Evolutionary conservation across 495 filamentous ascomycete genomes (phyloP), one percentile per base, ranked within the genome.

Genomic region (Paragyromitra xinjiangensis): DNA sequence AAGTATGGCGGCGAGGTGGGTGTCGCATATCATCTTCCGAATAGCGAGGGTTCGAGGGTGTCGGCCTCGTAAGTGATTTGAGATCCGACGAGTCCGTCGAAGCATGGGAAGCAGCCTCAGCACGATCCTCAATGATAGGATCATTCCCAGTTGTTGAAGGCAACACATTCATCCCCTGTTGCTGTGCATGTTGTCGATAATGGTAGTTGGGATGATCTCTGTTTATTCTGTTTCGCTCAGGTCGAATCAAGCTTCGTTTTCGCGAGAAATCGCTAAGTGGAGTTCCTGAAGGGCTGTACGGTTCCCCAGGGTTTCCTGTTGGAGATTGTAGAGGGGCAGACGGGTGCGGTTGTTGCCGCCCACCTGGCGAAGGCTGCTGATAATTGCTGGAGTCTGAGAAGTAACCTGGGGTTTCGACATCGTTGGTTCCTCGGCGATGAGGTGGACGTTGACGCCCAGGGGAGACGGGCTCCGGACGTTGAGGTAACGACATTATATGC

Each of bases 101-200:
- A 78, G 73, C 82, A 83, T 80, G 83, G 81, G 62, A 83, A 45
- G 81, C 83, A 80, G 92, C 88, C 6, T 85, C 88, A 24, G 87
- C 86, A 62, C 92, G 75, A 55, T 89, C 91, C 82, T 97, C 94
- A 29, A 91, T 81, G 39, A 95, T 87, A 6, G 94, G 94, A 82
- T 98, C 95, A 76, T 96, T 91, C 62, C 96, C 95, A 0, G 95
- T 98, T 22, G 92, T 91, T 0, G 95, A 97, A 1, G 96, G 96
- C 67, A 92, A 85, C 9, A 93, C 92, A 26, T 90, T 87, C 93
- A 98, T 95, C 67, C 93, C 91, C 72, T 86, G 86, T 14, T 88
- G 88, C 53, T 93, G 92, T 11, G 93, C 93, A 88, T 95, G 93
- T 81, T 97, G 91, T 50, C 92, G 89, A 83, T 98, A 98, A 81